These are phyloP conservation scores for Xanthoconium purpureum DNA, from an alignment of 768 basidiomycete species.

Conservation along the genomic window DNA sequence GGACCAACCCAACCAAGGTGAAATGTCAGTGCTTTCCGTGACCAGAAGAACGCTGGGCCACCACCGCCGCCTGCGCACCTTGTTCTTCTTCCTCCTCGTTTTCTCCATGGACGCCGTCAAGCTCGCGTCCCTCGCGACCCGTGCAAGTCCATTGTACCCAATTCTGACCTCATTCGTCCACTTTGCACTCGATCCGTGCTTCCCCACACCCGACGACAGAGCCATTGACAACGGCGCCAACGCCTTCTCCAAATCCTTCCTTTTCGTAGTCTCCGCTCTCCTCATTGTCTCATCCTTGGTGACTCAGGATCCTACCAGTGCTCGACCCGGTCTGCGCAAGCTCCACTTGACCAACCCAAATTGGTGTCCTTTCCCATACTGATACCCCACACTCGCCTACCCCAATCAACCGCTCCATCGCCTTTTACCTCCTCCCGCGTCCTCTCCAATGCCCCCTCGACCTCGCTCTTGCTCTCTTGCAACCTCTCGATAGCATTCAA, in stretches of 20 bases:
- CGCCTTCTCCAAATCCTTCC: slow-evolving; percentile 78
- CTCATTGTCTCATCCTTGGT: slow-evolving; percentile 78
- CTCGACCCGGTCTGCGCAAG: slow-evolving; percentile 13
- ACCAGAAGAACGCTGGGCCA: background rate
- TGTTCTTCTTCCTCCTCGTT: background rate
- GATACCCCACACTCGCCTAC: slow-evolving; percentile 56
- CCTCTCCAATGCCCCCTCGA: slow-evolving; percentile 41
- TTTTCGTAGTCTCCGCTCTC: slow-evolving; percentile 70
- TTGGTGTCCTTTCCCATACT: slow-evolving; percentile 54
- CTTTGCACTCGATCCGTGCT: background rate
- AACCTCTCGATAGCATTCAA: slow-evolving; percentile 48
- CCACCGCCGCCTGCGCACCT: background rate
- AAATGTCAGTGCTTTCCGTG: too few relatives aligned
- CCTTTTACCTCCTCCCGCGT: slow-evolving; percentile 43
- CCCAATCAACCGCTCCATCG: slow-evolving; percentile 62
- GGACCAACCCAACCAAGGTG: too few relatives aligned
- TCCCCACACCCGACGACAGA: slow-evolving; percentile 43
- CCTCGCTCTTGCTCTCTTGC: slow-evolving; percentile 36
- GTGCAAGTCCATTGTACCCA: slow-evolving; percentile 50
- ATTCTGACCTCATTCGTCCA: too few relatives aligned
- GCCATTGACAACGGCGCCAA: slow-evolving; percentile 88
- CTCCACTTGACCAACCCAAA: slow-evolving; percentile 45
- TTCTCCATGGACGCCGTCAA: slow-evolving; percentile 66
- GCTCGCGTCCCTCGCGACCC: slow-evolving; percentile 69
- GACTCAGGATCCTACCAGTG: too few relatives aligned